These are phyloP conservation scores for Cercospora brassicicola DNA, from an alignment of 2,329 filamentous ascomycete genomes.

Conservation along the genomic window DNA sequence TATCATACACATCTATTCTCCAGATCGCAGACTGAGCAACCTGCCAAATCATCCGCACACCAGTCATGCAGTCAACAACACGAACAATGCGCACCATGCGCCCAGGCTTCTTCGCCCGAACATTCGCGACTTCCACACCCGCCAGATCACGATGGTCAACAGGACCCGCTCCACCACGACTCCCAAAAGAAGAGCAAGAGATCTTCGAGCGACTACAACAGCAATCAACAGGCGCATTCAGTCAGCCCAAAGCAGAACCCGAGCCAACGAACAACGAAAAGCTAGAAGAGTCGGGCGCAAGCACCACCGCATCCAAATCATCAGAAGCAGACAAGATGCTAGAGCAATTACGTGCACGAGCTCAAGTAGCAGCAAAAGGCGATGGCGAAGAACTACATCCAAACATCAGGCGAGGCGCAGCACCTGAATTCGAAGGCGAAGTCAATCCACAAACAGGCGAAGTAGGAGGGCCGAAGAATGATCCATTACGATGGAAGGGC, in stretches of 20 bases:
- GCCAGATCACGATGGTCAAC: conserved; percentile 39
- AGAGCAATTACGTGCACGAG: conserved; percentile 38
- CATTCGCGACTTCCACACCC: conserved; percentile 49
- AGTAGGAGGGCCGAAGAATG: conserved; percentile 94
- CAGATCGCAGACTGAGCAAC: background rate
- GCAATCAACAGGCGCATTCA: conserved; percentile 73
- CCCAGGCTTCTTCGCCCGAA: conserved; percentile 32
- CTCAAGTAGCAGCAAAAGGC: conserved; percentile 54
- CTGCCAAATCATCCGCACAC: background rate
- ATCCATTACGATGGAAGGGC: conserved; percentile 80
- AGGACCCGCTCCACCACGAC: conserved; percentile 74
- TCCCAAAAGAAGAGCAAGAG: conserved; percentile 85
- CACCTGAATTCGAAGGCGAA: conserved; percentile 91
- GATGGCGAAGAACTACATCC: conserved; percentile 67
- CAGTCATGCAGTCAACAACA: conserved; percentile 29
- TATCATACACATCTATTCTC: background rate
- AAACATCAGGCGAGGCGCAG: conserved; percentile 71
- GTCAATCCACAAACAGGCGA: conserved; percentile 91
- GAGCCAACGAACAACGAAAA: conserved; percentile 11
- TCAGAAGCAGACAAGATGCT: conserved; percentile 31
- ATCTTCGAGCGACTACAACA: conserved; percentile 85
- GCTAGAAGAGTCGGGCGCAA: conserved; percentile 6
- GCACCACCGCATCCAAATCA: conserved; percentile 16
- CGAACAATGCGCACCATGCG: conserved; percentile 29
- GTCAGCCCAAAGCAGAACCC: conserved; percentile 53